Percentiles rank a stretch among this genome's conserved stretches.
Evolutionary conservation across 345 rosid species (phyloP).

Genomic region (Stellera chamaejasme): DNA sequence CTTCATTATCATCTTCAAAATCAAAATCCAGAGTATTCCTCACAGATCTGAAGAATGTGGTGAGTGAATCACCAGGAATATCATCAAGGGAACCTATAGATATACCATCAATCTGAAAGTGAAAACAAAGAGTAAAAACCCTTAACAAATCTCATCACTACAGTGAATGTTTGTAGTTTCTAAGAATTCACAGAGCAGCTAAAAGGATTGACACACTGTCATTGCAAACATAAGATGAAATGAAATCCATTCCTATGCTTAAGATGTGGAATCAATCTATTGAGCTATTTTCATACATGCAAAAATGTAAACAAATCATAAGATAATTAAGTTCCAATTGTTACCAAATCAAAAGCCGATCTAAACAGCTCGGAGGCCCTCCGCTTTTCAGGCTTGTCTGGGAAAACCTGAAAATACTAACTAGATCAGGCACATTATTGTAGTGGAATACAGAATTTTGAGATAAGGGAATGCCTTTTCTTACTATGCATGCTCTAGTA

Average conservation of each 20-base stretch:
- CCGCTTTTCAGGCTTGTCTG: conserved; percentile 83
- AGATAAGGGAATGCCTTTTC: conserved; percentile 13
- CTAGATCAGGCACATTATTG: conserved; percentile 1
- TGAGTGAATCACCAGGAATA: conserved; percentile 52
- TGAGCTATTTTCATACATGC: too few relatives aligned
- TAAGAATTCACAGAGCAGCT: not conserved
- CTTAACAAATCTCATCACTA: conserved; percentile 7
- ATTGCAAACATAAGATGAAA: too few relatives aligned
- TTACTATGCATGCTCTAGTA: conserved; percentile 80
- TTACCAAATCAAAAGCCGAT: conserved; percentile 77
- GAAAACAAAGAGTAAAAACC: conserved; percentile 20
- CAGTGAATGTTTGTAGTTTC: conserved; percentile 2
- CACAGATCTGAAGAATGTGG: conserved; percentile 75
- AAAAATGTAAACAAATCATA: not conserved
- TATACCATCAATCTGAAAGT: conserved; percentile 70
- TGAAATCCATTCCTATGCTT: too few relatives aligned
- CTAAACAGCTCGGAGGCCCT: conserved; percentile 68
- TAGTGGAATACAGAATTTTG: conserved; percentile 7
- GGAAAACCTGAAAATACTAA: conserved; percentile 58
- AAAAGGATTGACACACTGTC: not conserved
- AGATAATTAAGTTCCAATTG: not conserved
- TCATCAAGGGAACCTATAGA: conserved; percentile 76
- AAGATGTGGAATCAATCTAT: too few relatives aligned
- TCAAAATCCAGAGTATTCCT: conserved; percentile 91
- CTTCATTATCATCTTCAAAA: conserved; percentile 87